Conservation (phyloP, 495 filamentous ascomycete species). For the Xylaria nigripes region DNA sequence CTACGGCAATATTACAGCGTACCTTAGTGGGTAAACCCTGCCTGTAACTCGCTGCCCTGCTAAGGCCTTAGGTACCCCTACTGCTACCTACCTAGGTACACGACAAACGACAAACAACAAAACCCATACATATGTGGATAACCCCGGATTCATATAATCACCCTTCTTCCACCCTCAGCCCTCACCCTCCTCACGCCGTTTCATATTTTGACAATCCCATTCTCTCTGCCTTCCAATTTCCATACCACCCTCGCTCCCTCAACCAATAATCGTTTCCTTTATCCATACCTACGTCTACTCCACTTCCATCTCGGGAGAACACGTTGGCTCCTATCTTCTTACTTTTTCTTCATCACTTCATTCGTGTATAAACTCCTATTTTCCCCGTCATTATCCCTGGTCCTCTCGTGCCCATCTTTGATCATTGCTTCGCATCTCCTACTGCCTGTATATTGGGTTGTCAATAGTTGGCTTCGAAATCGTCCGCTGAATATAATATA, state of each 20-base stretch:
- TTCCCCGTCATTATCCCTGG: neutral
- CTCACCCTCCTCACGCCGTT: conserved; percentile 10
- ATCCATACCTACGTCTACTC: neutral
- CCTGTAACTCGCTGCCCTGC: neutral
- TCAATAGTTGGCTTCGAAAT: neutral
- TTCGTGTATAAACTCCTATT: neutral
- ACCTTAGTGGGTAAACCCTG: neutral
- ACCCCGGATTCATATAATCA: conserved; percentile 16
- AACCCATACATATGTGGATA: conserved; percentile 14
- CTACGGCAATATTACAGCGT: conserved; percentile 16
- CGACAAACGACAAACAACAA: conserved; percentile 2
- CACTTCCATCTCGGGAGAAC: conserved; percentile 7
- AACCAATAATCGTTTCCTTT: neutral
- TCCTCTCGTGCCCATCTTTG: neutral
- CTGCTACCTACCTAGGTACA: neutral
- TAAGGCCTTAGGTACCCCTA: neutral
- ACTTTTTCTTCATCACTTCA: conserved; percentile 10
- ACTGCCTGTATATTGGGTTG: neutral
- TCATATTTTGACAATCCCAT: conserved; percentile 5
- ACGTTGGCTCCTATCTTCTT: neutral
- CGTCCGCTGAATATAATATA: neutral
- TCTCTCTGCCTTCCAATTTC: conserved; percentile 2
- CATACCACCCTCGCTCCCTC: neutral
- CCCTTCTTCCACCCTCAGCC: conserved; percentile 5
- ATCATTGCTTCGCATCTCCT: neutral